A percentile compares a stretch with the other conserved stretches of the same genome.
Conservation (phyloP, 1,284 basidiomycete species). For the Flammula alnicola region DNA sequence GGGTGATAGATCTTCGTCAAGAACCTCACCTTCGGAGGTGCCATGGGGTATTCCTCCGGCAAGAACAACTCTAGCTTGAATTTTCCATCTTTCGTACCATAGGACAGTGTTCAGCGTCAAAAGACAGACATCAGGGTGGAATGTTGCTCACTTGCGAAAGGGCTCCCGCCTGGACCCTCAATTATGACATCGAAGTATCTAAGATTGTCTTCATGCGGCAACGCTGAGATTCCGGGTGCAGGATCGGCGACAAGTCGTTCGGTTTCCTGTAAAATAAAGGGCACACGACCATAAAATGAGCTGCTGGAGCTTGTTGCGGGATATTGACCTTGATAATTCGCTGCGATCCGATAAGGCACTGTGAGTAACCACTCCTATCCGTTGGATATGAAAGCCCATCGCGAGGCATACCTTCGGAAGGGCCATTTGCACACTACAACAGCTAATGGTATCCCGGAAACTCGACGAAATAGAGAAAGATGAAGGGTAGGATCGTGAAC, state of each 20-base stretch:
- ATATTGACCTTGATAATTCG: conserved; percentile 48
- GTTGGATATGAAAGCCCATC: background rate
- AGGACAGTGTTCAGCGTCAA: conserved; percentile 1
- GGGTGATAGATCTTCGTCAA: conserved; percentile 99
- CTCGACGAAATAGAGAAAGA: conserved; percentile 8
- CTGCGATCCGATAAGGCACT: conserved; percentile 31
- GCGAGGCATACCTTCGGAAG: conserved; percentile 40
- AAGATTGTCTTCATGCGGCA: conserved; percentile 96
- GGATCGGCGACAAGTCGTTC: conserved; percentile 95
- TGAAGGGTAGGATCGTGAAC: conserved; percentile 8
- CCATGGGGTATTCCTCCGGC: conserved; percentile 99
- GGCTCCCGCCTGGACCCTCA: conserved; percentile 90
- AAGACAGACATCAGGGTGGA: background rate
- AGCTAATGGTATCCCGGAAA: conserved; percentile 8
- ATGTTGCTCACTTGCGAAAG: conserved; percentile 83
- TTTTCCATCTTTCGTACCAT: conserved; percentile 71
- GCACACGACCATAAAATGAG: conserved; percentile 7
- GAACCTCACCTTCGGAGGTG: conserved; percentile 98
- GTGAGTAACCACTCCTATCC: background rate
- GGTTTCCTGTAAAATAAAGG: conserved; percentile 74
- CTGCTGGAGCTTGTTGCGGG: conserved; percentile 1
- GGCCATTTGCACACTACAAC: conserved; percentile 30
- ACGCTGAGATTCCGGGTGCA: conserved; percentile 92
- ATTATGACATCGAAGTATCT: conserved; percentile 99
- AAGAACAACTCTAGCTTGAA: conserved; percentile 98